Conservation (phyloP, 768 basidiomycete genomes). For the Dioszegia aurantiaca region DNA sequence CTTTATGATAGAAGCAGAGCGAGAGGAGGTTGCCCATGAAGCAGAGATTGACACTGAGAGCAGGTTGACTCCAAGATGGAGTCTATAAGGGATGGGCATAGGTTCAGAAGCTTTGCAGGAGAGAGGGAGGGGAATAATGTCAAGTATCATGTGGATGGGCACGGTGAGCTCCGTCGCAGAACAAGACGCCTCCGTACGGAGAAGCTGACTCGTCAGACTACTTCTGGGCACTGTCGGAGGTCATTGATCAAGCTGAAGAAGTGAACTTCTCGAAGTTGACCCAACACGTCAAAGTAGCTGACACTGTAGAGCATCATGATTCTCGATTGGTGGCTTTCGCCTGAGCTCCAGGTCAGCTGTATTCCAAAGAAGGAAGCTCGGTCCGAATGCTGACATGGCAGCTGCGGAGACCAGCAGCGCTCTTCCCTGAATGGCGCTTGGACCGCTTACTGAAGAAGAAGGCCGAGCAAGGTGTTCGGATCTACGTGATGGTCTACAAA, state of each 20-base stretch:
- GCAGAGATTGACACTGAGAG: too few species aligned
- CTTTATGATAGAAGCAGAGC: too few species aligned
- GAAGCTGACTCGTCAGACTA: conserved; percentile 61
- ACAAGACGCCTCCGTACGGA: background rate
- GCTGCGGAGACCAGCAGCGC: conserved; percentile 83
- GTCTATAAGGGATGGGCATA: conserved; percentile 72
- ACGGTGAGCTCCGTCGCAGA: conserved; percentile 52
- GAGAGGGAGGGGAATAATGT: conserved; percentile 66
- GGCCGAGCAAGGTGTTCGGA: conserved; percentile 84
- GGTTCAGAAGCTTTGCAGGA: conserved; percentile 79
- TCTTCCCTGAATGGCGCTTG: conserved; percentile 81
- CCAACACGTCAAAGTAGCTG: background rate
- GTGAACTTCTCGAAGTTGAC: conserved; percentile 7
- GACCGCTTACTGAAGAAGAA: conserved; percentile 81
- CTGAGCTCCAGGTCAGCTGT: conserved; percentile 64
- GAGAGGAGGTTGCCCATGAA: too few species aligned
- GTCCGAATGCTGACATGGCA: conserved; percentile 39
- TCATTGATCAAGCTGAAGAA: conserved; percentile 65
- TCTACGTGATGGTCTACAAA: conserved; percentile 92
- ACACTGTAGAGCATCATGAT: conserved; percentile 69
- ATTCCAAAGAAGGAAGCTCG: conserved; percentile 57
- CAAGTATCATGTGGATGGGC: conserved; percentile 93
- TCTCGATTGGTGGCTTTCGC: conserved; percentile 76
- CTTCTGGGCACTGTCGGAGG: conserved; percentile 88
- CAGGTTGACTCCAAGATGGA: conserved; percentile 60